Evolutionary conservation across 148 eudicot species (phyloP).

Genomic region (Rhododendron simsii): DNA sequence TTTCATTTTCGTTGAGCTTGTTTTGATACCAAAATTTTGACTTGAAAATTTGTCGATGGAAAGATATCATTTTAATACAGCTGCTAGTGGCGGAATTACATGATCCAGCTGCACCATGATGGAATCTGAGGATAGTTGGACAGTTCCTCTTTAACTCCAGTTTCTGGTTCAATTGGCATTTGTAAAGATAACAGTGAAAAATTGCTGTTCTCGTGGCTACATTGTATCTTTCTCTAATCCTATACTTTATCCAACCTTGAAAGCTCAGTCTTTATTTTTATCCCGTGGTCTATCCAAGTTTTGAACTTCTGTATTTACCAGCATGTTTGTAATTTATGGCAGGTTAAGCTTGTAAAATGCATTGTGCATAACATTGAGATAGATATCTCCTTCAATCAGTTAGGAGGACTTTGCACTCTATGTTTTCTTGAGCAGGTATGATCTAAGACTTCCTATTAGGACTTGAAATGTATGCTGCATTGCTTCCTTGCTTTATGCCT

Average conservation of each 20-base stretch:
- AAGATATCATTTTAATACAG: neutral
- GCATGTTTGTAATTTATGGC: slow-evolving; percentile 19
- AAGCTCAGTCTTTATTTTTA: neutral
- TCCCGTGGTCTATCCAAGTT: neutral
- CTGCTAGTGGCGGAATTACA: neutral
- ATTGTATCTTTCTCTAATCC: neutral
- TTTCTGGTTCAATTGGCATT: neutral
- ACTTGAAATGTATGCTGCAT: neutral
- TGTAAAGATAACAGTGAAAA: neutral
- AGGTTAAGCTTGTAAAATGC: slow-evolving; percentile 75
- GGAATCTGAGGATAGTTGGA: neutral
- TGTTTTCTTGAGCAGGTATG: slow-evolving; percentile 48
- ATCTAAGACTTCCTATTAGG: slow-evolving; percentile 1
- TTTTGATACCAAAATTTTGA: neutral
- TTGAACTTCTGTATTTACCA: slow-evolving; percentile 1
- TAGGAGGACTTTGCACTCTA: slow-evolving; percentile 60
- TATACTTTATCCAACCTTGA: neutral
- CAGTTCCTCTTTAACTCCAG: neutral
- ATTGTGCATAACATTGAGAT: slow-evolving; percentile 39
- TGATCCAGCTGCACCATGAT: neutral
- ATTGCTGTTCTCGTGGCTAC: neutral
- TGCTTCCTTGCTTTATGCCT: neutral
- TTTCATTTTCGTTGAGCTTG: neutral
- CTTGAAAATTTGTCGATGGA: neutral
- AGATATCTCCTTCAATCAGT: slow-evolving; percentile 59